phyloP scores from a whole-genome alignment of 225 moss, liverwort and hornwort species.

The Pseudisothecium myosuroides region DNA sequence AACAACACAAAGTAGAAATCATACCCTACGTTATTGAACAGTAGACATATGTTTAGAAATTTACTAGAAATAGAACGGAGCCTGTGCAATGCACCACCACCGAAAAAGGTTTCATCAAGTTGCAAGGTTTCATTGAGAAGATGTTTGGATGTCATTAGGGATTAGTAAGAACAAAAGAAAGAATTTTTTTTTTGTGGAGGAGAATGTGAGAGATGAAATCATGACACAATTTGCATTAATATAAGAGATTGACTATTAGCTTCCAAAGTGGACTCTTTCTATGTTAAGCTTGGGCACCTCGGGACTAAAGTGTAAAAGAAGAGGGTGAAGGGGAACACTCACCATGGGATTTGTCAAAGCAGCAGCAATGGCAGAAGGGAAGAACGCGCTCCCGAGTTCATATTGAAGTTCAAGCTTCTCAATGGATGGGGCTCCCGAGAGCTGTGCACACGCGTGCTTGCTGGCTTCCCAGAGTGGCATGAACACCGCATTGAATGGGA shows the following conservation, averaged over 20 bases:
- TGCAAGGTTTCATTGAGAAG: neutral
- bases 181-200: neutral
- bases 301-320: neutral
- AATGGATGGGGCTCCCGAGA: slow-evolving; percentile 51
- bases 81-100: neutral
- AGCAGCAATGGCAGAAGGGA: slow-evolving; percentile 52
- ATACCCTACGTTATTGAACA: neutral
- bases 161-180: neutral
- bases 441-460: slow-evolving; percentile 30
- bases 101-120: neutral
- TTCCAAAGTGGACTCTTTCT: neutral
- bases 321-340: neutral
- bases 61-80: neutral
- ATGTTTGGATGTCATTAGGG: neutral
- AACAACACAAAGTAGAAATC: neutral
- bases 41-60: neutral
- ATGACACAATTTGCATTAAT: neutral
- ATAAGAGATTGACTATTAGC: neutral
- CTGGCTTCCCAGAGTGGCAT: slow-evolving; percentile 76
- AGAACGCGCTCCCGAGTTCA: slow-evolving; percentile 63
- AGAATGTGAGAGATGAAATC: neutral
- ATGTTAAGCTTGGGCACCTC: neutral
- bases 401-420: slow-evolving; percentile 53
- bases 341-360: slow-evolving; percentile 83
- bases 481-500: slow-evolving; percentile 77